Base-by-base conservation (phyloP, 192 early-diverging fungal genomes). In the Entomortierella lignicola region DNA sequence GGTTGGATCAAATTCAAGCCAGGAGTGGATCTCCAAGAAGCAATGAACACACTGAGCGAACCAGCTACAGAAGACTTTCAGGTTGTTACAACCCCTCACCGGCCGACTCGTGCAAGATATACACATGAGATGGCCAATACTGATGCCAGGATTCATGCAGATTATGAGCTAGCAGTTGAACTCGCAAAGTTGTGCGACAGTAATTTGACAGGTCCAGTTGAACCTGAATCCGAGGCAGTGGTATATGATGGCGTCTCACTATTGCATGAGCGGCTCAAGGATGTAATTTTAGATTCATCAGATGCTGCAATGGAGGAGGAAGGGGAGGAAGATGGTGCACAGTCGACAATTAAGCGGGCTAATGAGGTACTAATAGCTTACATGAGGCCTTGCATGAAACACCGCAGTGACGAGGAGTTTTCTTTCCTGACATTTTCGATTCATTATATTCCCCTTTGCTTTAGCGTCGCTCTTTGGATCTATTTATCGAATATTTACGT, bases 1-100 rank as follows among this genome's bases (percentile, higher is more conserved):
- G 97, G 95, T 13, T 99, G 97, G 97, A 91, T 95, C 66, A 88
- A 91, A 25, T 97, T 98, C 69, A 87, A 91, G 55, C 84, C 92
- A 29, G 94, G 91, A 23, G 93, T 94, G n/a, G 92, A 97, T 71
- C 86, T 97, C 80, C 88, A 91, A 15, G 83, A 80, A 47, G 91
- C 92, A 23, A 73, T 90, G 69, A 85, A 88, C 25, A 75, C 82
- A 23, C 18, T 79, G 39, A 60, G 56, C 20, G 67, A 79, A 23
- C 67, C 75, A 11, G 34, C 55, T 8, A 77, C 74, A 66, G 66
- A 79, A 10, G 68, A 79, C 31, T 79, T 63, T 54, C 67, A 79
- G 50, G 67, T 52, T 0, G 57, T 63, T 1, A 70, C 60, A 8
- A 23, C 61, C 31, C 43, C 66, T 26, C 65, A 71, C 32, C 73